Evolutionary conservation across 345 rosid genomes (phyloP), one percentile per base, ranked within the genome.

Genomic region (Ceriops decandra): DNA sequence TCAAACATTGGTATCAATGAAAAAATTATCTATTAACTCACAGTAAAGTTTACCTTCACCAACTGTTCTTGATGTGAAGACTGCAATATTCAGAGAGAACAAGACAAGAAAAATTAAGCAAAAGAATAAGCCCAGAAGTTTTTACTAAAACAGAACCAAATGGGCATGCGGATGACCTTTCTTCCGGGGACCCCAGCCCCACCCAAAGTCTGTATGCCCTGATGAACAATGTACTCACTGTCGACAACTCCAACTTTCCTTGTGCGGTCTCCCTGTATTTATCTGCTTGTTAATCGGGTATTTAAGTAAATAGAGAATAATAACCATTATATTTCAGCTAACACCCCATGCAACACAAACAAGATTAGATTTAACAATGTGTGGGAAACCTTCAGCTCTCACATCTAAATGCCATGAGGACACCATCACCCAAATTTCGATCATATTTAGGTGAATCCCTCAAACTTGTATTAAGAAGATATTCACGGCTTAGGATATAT

Each of bases 191-290:
- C 76, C 58, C 70, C 85, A 66, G 78, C 75, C 49, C 92, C 97
- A 54, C 99, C 99, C 72, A 90, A 74, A 61, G 92, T 87, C 76
- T 90, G 93, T 80, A 92, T 95, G 36, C 96, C 96, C 77, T 84
- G 79, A 77, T 95, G 99, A 76, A 91, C 78, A 53, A 95, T 77
- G 68, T 87, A 95, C 81, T 95, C 97, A 1, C 91, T 86, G 68
- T 95, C 99, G 63, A 95, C 75, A 21, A 95, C 76, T 46, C 99
- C 99, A 7, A 95, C 92, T 49, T 90, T 95, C 81, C 78, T 85
- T 5, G 96, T 82, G 15, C 98, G 87, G 66, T 95, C 97, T 62
- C 99, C 99, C 98, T 95, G 64, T 20, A 38, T 31, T 13, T n/a
- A 19, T 24, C 20, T 58, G 30, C 31, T 56, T 16, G 31, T 56